These are phyloP conservation scores for Ustilago shanxiensis DNA, from an alignment of 1,284 basidiomycete species.

Conservation along the genomic window DNA sequence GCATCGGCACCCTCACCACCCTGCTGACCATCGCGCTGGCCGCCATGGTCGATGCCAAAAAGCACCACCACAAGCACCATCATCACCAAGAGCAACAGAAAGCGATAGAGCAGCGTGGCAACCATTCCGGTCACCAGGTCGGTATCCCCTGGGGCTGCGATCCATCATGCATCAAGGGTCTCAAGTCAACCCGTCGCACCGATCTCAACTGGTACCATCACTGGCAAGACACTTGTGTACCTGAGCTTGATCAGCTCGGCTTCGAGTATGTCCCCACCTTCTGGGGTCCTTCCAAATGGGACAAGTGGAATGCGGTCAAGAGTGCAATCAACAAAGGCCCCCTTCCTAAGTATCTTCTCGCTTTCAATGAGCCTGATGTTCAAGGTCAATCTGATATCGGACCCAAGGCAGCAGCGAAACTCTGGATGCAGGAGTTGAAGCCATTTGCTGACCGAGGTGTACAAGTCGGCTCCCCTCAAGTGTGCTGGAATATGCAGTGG, in stretches of 20 bases:
- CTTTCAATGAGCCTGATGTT: constrained; percentile 66
- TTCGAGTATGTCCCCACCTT: constrained; percentile 63
- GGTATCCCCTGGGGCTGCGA: constrained; percentile 58
- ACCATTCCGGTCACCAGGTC: constrained; percentile 3
- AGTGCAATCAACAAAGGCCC: constrained; percentile 26
- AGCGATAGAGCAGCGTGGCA: not conserved
- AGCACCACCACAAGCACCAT: constrained; percentile 20
- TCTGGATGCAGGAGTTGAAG: constrained; percentile 62
- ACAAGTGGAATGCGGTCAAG: constrained; percentile 59
- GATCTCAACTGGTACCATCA: constrained; percentile 57
- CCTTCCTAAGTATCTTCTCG: constrained; percentile 51
- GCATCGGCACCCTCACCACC: not conserved
- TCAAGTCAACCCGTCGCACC: constrained; percentile 18
- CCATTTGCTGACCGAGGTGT: constrained; percentile 61
- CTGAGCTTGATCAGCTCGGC: constrained; percentile 39
- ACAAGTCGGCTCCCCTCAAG: constrained; percentile 62
- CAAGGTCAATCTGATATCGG: constrained; percentile 54
- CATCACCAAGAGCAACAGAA: constrained; percentile 12
- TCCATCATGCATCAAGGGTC: constrained; percentile 32
- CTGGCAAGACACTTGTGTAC: constrained; percentile 51
- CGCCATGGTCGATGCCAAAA: constrained; percentile 19
- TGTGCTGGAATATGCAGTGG: constrained; percentile 67
- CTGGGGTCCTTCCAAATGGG: constrained; percentile 60
- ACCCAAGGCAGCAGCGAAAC: constrained; percentile 53
- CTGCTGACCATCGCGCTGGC: constrained; percentile 32